A percentile compares a stretch with the other conserved stretches of the same genome.
phyloP scores from a whole-genome alignment of 2,329 filamentous ascomycete genomes.

The Ceratocystis cubensis region DNA sequence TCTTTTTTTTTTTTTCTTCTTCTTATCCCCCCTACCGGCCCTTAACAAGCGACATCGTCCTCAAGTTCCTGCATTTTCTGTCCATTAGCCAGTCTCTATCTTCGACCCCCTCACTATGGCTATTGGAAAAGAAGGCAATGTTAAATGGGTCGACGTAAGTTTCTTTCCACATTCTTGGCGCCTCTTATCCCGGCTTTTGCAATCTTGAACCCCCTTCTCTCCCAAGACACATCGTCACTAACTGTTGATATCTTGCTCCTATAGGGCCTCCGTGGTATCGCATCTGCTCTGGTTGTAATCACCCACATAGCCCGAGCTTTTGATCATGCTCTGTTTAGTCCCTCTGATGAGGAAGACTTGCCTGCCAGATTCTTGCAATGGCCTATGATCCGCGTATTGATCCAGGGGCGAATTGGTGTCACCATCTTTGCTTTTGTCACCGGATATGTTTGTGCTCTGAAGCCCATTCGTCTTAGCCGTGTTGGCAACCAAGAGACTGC shows the following conservation, averaged over 20 bases:
- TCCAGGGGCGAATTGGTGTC: slow-evolving; percentile 52
- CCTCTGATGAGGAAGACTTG: slow-evolving; percentile 33
- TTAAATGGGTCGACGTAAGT: slow-evolving; percentile 50
- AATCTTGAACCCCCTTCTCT: not conserved
- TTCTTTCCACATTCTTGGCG: slow-evolving; percentile 4
- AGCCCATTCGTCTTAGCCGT: slow-evolving; percentile 44
- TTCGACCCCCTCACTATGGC: slow-evolving; percentile 27
- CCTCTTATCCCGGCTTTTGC: not conserved
- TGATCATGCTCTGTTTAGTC: slow-evolving; percentile 38
- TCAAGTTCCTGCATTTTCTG: not conserved
- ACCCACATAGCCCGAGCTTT: slow-evolving; percentile 43
- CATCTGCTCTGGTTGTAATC: slow-evolving; percentile 42
- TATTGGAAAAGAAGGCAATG: slow-evolving; percentile 37
- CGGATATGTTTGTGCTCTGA: slow-evolving; percentile 51
- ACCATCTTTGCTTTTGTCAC: slow-evolving; percentile 54
- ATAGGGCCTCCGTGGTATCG: slow-evolving; percentile 44
- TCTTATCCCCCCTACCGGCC: not conserved
- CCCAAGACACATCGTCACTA: not conserved
- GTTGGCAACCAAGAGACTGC: slow-evolving; percentile 42
- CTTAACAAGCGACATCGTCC: not conserved
- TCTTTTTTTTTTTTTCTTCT: not conserved
- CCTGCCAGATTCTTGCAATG: slow-evolving; percentile 41
- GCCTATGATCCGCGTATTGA: slow-evolving; percentile 45
- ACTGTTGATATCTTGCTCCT: not conserved
- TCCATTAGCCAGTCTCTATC: not conserved